Percentiles rank a stretch among this genome's conserved stretches.
These are phyloP conservation scores for Podospora didyma DNA, from an alignment of 495 filamentous ascomycete genomes.

Conservation along the genomic window DNA sequence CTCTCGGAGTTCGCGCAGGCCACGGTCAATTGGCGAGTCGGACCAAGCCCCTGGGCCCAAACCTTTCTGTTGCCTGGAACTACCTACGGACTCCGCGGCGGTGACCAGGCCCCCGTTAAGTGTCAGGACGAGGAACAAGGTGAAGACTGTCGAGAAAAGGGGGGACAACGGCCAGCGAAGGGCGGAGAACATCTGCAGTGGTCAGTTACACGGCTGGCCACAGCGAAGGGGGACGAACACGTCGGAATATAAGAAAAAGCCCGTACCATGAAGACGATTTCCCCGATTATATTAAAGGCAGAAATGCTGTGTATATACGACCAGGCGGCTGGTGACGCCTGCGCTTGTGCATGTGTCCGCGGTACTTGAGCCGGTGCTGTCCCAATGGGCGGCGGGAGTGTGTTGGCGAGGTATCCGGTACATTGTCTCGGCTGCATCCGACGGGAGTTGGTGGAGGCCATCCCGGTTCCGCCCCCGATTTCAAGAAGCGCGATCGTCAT, in stretches of 20 bases:
- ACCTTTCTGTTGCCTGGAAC: background rate
- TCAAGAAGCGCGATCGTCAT: slow-evolving; percentile 5
- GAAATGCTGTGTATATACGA: background rate
- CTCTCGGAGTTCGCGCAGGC: background rate
- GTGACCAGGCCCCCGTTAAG: background rate
- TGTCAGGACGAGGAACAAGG: background rate
- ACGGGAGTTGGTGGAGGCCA: background rate
- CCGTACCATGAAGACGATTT: background rate
- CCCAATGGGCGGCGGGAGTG: background rate
- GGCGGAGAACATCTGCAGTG: background rate
- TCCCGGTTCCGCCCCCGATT: background rate
- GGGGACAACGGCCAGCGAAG: background rate
- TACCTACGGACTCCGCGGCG: background rate
- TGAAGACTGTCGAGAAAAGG: background rate
- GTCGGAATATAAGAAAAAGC: background rate
- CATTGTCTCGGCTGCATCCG: background rate
- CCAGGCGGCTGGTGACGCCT: background rate
- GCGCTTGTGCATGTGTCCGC: background rate
- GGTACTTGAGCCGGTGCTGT: background rate
- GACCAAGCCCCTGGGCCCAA: background rate
- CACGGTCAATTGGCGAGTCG: background rate
- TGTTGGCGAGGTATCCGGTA: background rate
- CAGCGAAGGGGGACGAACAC: background rate
- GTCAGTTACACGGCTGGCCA: background rate
- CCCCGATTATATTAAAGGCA: background rate